Base-by-base conservation (phyloP, 345 rosid genomes). In the Eutrema yunnanense region DNA sequence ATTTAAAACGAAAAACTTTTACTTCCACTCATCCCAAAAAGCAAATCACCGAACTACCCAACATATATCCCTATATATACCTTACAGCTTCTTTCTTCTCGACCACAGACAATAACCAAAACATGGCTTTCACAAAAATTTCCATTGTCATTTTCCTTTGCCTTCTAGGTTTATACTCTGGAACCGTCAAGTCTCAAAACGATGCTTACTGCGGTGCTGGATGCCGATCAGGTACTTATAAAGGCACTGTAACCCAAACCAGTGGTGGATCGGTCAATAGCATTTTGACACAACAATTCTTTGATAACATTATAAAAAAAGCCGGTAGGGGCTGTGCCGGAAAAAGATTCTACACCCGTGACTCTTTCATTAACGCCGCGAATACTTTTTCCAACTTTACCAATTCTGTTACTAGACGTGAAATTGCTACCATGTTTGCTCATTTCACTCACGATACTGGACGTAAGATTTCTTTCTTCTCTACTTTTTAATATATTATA, bases 401-500 rank as follows among this genome's bases (percentile, higher is more conserved):
- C 1, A 68, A 44, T n/a, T 60, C 79, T 4, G 78, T 67, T 42
- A 73, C 83, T 3, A 79, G 13, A 49, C 85, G 82, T 14, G 87
- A 84, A 65, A 60, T 84, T 58, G 85, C 87, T 1, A 75, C 87
- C 22, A 79, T 84, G 67, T 83, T 83, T 49, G 86, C 84, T 36
- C 86, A 81, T 49, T 74, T 73, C 77, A 83, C 86, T 0, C 81
- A 81, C 47, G 83, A 81, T 48, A 82, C 85, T 27, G 83, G 78
- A 79, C 72, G 87, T 84, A 81, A 76, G 80, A 43, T 9, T 9
- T 40, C 8, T 6, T 19, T 22, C 6, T 13, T 52, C 16, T 32
- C 1, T 22, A 22, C 22, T 22, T 22, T 22, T 22, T 22, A 22
- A 22, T 22, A 22, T 22, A 22, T 22, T 22, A 22, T 22, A 22